Percentiles rank a stretch among this genome's conserved stretches.
These are phyloP conservation scores for Pyrus hybrid DNA, from an alignment of 331 rosid genomes.

Conservation along the genomic window DNA sequence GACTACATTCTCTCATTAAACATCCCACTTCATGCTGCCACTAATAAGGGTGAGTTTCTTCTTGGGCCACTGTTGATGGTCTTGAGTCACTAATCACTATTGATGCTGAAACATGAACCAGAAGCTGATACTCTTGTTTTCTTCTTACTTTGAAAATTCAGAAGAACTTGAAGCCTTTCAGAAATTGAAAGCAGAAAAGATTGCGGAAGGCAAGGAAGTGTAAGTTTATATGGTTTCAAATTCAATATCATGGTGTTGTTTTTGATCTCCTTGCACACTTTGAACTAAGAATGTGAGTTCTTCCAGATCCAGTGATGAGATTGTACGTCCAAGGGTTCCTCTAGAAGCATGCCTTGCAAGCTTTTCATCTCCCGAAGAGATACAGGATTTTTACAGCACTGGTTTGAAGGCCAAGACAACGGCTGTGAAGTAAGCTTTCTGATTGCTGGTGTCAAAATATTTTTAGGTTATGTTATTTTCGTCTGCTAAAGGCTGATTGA, in stretches of 20 bases:
- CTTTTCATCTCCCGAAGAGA: conserved; percentile 87
- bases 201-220: conserved; percentile 85
- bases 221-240: conserved; percentile 34
- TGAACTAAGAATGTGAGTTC: conserved; percentile 28
- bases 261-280: background rate
- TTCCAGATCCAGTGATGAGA: conserved; percentile 58
- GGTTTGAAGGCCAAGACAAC: conserved; percentile 82
- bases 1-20: conserved; percentile 89
- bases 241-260: background rate
- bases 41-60: conserved; percentile 58
- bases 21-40: conserved; percentile 80
- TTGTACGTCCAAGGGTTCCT: conserved; percentile 97
- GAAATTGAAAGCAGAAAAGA: conserved; percentile 64
- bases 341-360: conserved; percentile 83
- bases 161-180: conserved; percentile 71
- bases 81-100: no score
- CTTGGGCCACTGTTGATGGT: background rate
- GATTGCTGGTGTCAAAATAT: background rate
- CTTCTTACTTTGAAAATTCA: conserved; percentile 36
- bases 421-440: conserved; percentile 68
- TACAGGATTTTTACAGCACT: conserved; percentile 86
- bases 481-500: background rate
- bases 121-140: conserved; percentile 12
- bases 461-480: no score
- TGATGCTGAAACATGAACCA: background rate